These are phyloP conservation scores for Agaricus subrufescens DNA, from an alignment of 768 basidiomycete genomes.

Conservation along the genomic window DNA sequence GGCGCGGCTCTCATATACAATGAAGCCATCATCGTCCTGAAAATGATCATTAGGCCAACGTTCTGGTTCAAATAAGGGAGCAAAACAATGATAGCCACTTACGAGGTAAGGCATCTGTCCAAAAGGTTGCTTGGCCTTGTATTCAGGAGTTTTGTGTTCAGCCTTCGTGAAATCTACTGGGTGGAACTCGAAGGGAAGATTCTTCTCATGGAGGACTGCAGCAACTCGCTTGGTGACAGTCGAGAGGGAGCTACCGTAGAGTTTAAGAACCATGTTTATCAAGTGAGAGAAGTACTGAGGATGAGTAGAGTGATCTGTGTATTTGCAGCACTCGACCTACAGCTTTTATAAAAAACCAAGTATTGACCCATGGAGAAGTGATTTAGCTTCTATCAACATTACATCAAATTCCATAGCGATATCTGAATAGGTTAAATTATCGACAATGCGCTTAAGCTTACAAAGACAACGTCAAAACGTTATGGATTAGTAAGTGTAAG, in stretches of 20 bases:
- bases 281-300: too few species aligned
- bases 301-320: too few species aligned
- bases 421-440: too few species aligned
- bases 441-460: too few species aligned
- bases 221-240: slow-evolving; percentile 14
- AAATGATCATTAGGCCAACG: slow-evolving; percentile 22
- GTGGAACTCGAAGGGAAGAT: slow-evolving; percentile 12
- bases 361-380: too few species aligned
- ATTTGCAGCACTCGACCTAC: too few species aligned
- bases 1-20: slow-evolving; percentile 21
- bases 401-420: too few species aligned
- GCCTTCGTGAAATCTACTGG: slow-evolving; percentile 4
- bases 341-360: too few species aligned
- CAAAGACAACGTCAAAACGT: too few species aligned
- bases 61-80: too few species aligned
- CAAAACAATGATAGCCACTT: slow-evolving; percentile 44
- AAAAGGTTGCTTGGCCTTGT: slow-evolving; percentile 13
- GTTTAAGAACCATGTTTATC: slow-evolving; percentile 10
- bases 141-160: slow-evolving; percentile 12
- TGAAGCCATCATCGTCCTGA: slow-evolving; percentile 54
- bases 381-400: too few species aligned
- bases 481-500: too few species aligned
- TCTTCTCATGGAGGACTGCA: slow-evolving; percentile 12
- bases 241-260: slow-evolving; percentile 9
- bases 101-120: slow-evolving; percentile 11